Percentiles rank a stretch among this genome's conserved stretches.
phyloP scores from a whole-genome alignment of 2,329 filamentous ascomycete species.

The Fusarium falciforme region DNA sequence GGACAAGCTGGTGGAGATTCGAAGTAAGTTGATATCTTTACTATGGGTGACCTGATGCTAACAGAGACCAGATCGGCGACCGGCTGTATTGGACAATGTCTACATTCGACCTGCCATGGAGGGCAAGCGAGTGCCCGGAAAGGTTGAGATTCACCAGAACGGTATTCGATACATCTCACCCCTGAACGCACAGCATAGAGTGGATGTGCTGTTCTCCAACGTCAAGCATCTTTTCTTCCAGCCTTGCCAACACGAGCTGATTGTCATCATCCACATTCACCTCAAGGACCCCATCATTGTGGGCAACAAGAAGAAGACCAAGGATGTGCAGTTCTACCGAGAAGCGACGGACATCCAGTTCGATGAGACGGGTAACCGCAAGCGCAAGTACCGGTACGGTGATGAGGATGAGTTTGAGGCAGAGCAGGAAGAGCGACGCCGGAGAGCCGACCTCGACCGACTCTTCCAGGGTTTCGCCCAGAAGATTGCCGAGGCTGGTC shows the following conservation, averaged over 20 bases:
- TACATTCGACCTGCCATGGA: slow-evolving; percentile 96
- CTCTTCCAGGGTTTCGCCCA: slow-evolving; percentile 97
- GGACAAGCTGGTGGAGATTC: slow-evolving; percentile 94
- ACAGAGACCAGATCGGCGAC: slow-evolving; percentile 80
- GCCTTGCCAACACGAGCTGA: slow-evolving; percentile 93
- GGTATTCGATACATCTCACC: slow-evolving; percentile 95
- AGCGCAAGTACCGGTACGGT: slow-evolving; percentile 96
- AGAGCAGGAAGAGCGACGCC: slow-evolving; percentile 94
- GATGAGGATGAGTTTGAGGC: slow-evolving; percentile 99
- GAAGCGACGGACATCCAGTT: slow-evolving; percentile 99
- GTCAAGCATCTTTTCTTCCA: slow-evolving; percentile 99
- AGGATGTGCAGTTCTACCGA: slow-evolving; percentile 97
- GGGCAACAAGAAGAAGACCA: slow-evolving; percentile 97
- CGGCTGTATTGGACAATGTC: slow-evolving; percentile 90
- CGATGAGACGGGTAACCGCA: slow-evolving; percentile 97
- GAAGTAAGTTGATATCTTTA: slow-evolving; percentile 70
- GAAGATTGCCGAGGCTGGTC: slow-evolving; percentile 96
- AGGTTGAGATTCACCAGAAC: slow-evolving; percentile 98
- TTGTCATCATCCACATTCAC: slow-evolving; percentile 98
- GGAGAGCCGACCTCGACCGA: slow-evolving; percentile 91
- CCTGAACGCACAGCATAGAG: slow-evolving; percentile 81
- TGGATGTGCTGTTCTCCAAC: slow-evolving; percentile 97
- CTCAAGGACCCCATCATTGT: slow-evolving; percentile 98
- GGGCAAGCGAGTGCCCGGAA: slow-evolving; percentile 94
- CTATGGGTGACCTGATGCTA: slow-evolving; percentile 46